Percentiles rank a stretch among this genome's conserved stretches.
Evolutionary conservation across 2,329 filamentous ascomycete genomes (phyloP).

Genomic region (Penicillium psychrosexuale): DNA sequence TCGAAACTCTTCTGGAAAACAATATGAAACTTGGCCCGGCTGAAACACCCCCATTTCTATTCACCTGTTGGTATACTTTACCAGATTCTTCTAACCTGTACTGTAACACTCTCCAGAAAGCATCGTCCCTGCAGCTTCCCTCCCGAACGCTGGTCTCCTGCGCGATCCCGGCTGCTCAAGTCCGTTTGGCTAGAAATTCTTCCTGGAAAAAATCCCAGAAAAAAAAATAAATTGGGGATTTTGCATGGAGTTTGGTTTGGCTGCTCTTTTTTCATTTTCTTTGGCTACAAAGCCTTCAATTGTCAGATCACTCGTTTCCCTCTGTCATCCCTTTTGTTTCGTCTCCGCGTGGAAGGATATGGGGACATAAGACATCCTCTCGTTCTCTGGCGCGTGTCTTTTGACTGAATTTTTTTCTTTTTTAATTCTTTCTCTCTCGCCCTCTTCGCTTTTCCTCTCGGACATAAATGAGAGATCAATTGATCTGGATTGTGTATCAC

Average conservation of each 20-base stretch:
- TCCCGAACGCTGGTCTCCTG: constrained; percentile 21
- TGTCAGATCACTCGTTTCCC: constrained; percentile 4
- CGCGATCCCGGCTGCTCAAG: constrained; percentile 26
- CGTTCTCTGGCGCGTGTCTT: constrained; percentile 19
- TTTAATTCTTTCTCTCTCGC: constrained; percentile 12
- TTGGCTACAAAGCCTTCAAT: constrained; percentile 21
- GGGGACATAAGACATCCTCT: constrained; percentile 15
- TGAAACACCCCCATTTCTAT: not conserved
- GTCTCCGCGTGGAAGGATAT: constrained; percentile 10
- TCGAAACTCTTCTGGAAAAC: constrained; percentile 23
- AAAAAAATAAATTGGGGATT: constrained; percentile 3
- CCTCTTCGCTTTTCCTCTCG: constrained; percentile 10
- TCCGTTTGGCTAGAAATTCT: constrained; percentile 18
- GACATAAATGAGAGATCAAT: constrained; percentile 16
- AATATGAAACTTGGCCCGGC: constrained; percentile 20
- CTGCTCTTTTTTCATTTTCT: constrained; percentile 19
- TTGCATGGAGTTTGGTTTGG: constrained; percentile 19
- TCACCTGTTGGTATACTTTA: constrained; percentile 2
- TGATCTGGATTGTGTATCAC: constrained; percentile 17
- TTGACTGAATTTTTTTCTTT: constrained; percentile 14
- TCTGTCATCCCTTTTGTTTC: constrained; percentile 12
- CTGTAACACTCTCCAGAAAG: constrained; percentile 16
- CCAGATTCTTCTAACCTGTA: constrained; percentile 14
- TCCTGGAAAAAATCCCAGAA: constrained; percentile 7
- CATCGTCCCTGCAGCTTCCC: constrained; percentile 36